Percentiles rank a stretch among this genome's conserved stretches.
phyloP scores from a whole-genome alignment of 192 early-diverging fungal genomes.

The Tieghemiomyces parasiticus region DNA sequence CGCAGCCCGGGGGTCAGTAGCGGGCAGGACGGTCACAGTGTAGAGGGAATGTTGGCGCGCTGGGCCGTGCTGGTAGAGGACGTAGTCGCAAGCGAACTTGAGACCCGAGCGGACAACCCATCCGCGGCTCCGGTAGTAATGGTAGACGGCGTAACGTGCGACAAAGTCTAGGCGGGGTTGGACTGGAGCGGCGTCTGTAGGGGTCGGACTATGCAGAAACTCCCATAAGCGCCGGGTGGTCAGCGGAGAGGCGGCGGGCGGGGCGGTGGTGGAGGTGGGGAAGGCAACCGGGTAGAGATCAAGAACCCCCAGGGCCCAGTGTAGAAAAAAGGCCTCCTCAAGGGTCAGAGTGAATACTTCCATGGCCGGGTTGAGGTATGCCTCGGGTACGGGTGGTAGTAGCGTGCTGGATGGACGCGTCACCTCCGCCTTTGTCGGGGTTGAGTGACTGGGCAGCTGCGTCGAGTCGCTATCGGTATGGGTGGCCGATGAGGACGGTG shows the following conservation, averaged over 20 bases:
- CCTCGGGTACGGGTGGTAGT: too few species aligned
- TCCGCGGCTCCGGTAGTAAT: conserved; percentile 61
- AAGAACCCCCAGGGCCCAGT: conserved; percentile 37
- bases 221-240: too few species aligned
- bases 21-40: background rate
- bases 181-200: too few species aligned
- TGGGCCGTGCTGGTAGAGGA: conserved; percentile 26
- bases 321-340: conserved; percentile 61
- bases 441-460: too few species aligned
- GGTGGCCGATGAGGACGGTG: background rate
- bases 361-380: conserved; percentile 15
- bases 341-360: conserved; percentile 56
- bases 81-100: conserved; percentile 73
- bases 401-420: too few species aligned
- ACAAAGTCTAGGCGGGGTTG: too few species aligned
- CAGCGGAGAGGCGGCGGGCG: too few species aligned
- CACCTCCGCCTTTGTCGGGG: too few species aligned
- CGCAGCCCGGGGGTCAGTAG: background rate
- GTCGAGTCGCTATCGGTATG: conserved; percentile 1
- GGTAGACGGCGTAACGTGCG: conserved; percentile 60
- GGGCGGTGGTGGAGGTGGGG: too few species aligned
- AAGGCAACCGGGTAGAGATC: conserved; percentile 26
- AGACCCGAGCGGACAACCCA: conserved; percentile 74
- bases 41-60: conserved; percentile 21
- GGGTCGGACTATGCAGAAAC: too few species aligned